Evolutionary conservation across 805 yeast species (phyloP).

Genomic region (Lachancea quebecensis): DNA sequence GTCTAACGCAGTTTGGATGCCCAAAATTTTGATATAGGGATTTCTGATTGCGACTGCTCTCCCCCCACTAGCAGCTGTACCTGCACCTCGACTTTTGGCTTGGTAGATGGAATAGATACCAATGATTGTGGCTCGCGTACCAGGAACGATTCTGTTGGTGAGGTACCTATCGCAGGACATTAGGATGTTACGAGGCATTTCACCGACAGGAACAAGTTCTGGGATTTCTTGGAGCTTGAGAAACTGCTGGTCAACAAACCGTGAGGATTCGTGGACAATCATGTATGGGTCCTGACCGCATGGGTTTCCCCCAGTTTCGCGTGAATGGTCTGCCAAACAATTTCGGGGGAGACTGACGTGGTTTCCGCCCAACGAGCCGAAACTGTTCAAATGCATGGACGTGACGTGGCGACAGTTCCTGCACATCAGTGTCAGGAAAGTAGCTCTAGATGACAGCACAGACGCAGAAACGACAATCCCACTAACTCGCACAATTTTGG

Average conservation of each 20-base stretch:
- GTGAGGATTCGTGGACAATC: slow-evolving; percentile 87
- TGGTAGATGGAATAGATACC: slow-evolving; percentile 93
- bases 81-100: slow-evolving; percentile 49
- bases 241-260: slow-evolving; percentile 92
- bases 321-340: slow-evolving; percentile 26
- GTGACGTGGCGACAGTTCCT: slow-evolving; percentile 79
- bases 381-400: slow-evolving; percentile 39
- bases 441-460: slow-evolving; percentile 81
- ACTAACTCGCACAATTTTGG: slow-evolving; percentile 82
- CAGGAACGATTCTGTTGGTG: slow-evolving; percentile 89
- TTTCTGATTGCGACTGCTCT: slow-evolving; percentile 76
- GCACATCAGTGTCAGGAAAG: slow-evolving; percentile 77
- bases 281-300: slow-evolving; percentile 93
- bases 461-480: slow-evolving; percentile 93
- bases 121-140: slow-evolving; percentile 83
- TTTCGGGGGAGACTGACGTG: slow-evolving; percentile 29
- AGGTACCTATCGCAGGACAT: slow-evolving; percentile 84
- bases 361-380: slow-evolving; percentile 29
- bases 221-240: slow-evolving; percentile 95
- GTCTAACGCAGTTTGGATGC: slow-evolving; percentile 78
- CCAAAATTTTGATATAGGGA: slow-evolving; percentile 83
- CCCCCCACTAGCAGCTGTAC: slow-evolving; percentile 41
- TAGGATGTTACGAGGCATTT: slow-evolving; percentile 90
- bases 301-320: slow-evolving; percentile 25
- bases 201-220: slow-evolving; percentile 98